These are phyloP conservation scores for Aureobasidium mangrovei DNA, from an alignment of 2,329 filamentous ascomycete species.

Conservation along the genomic window DNA sequence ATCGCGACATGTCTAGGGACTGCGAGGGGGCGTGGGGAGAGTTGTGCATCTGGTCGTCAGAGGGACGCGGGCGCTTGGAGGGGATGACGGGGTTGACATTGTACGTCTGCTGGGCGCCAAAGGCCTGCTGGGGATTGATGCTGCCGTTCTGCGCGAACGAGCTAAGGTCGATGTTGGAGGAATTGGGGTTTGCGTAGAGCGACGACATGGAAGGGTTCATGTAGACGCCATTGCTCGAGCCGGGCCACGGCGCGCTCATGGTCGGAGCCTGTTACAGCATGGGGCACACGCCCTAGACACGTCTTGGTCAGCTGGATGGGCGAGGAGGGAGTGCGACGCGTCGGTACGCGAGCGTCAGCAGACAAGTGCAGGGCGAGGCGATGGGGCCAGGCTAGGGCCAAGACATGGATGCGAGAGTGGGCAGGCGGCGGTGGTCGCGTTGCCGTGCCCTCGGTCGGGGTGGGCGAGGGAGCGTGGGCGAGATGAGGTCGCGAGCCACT, in stretches of 20 bases:
- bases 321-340: conserved; percentile 8
- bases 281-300: conserved; percentile 11
- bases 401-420: not conserved
- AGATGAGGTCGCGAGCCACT: not conserved
- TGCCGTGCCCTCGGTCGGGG: not conserved
- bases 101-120: conserved; percentile 63
- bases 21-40: conserved; percentile 3
- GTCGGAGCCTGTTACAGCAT: conserved; percentile 13
- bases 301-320: not conserved
- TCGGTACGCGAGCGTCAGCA: not conserved
- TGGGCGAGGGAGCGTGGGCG: conserved; percentile 6
- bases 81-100: conserved; percentile 80
- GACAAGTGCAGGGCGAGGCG: not conserved
- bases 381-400: not conserved
- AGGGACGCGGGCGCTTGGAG: conserved; percentile 74
- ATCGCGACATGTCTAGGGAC: conserved; percentile 53
- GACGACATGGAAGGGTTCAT: conserved; percentile 17
- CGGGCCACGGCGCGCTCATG: conserved; percentile 18
- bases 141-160: conserved; percentile 57
- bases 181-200: conserved; percentile 18
- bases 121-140: conserved; percentile 72
- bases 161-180: conserved; percentile 37
- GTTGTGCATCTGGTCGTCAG: conserved; percentile 64
- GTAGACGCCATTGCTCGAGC: conserved; percentile 18
- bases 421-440: not conserved